Conservation (phyloP, 2,329 filamentous ascomycete genomes). For the Trichoderma breve region DNA sequence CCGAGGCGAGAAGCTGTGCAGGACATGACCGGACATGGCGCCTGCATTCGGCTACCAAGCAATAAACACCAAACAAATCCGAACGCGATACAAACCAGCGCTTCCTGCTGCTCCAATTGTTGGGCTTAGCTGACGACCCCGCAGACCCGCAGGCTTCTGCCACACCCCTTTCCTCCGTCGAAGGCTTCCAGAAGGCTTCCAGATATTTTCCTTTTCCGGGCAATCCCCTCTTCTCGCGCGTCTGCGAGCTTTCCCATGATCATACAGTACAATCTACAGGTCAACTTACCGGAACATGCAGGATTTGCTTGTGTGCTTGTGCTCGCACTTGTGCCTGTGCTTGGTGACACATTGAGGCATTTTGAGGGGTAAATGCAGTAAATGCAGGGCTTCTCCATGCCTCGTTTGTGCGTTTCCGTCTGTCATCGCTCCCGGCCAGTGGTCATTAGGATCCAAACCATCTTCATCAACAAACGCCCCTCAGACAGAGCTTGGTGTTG, state of each 20-base stretch:
- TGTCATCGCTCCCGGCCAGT: background rate
- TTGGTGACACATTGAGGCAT: background rate
- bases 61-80: background rate
- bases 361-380: constrained; percentile 3
- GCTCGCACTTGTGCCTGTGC: background rate
- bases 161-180: background rate
- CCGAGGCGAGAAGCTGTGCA: background rate
- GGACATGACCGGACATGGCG: background rate
- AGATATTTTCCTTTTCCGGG: background rate
- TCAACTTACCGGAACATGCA: background rate
- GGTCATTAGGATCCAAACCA: background rate
- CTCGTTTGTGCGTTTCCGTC: background rate
- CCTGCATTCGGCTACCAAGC: background rate
- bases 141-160: background rate
- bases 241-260: background rate
- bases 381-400: background rate
- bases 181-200: constrained; percentile 7
- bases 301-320: background rate
- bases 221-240: background rate
- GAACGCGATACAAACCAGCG: background rate
- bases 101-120: background rate
- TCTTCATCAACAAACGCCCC: background rate
- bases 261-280: background rate
- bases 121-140: background rate
- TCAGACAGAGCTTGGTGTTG: background rate